Percentiles rank a stretch among this genome's conserved stretches.
phyloP scores from a whole-genome alignment of 306 rosid species.

The Prunus persica region Prunus_persica_NCBIv2 NC_034009.1:4019001-4019500 shows the following conservation, averaged over 20 bases:
- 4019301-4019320: no score
- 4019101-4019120: conserved; percentile 5
- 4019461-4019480: no score
- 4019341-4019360: no score
- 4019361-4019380: no score
- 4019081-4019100: not conserved
- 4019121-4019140: not conserved
- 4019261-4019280: not conserved
- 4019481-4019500: no score
- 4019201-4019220: not conserved
- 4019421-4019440: no score
- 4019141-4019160: not conserved
- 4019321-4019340: no score
- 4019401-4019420: no score
- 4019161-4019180: not conserved
- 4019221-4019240: not conserved
- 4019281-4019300: not conserved
- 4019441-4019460: no score
- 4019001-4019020: conserved; percentile 51
- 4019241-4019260: not conserved
- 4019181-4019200: conserved; percentile 8
- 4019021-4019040: conserved; percentile 84
- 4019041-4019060: conserved; percentile 25
- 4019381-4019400: no score
- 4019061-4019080: not conserved